These are phyloP conservation scores for Trichoderma aggressivum DNA, from an alignment of 2,329 filamentous ascomycete genomes.

Conservation along the genomic window DNA sequence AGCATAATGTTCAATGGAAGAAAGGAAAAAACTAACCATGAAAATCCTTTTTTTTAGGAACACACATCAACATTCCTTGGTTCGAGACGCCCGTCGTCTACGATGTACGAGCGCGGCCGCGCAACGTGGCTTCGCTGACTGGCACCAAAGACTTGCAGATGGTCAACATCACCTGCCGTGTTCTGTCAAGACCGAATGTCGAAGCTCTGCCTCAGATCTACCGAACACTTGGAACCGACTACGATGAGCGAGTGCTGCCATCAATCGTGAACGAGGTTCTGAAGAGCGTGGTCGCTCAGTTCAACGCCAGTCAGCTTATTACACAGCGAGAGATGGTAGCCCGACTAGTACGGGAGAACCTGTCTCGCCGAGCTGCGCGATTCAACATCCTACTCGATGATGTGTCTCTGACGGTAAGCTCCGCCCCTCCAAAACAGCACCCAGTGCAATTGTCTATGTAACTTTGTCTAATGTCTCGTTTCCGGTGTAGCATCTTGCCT, in stretches of 20 bases:
- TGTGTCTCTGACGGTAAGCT: constrained; percentile 85
- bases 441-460: background rate
- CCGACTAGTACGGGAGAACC: constrained; percentile 84
- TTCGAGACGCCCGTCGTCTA: constrained; percentile 96
- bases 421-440: background rate
- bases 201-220: constrained; percentile 94
- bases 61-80: constrained; percentile 92
- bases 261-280: constrained; percentile 98
- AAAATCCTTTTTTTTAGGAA: constrained; percentile 61
- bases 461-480: background rate
- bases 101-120: constrained; percentile 95
- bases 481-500: constrained; percentile 59
- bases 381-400: constrained; percentile 98
- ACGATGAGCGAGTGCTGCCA: constrained; percentile 93
- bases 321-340: constrained; percentile 98
- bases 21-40: constrained; percentile 21
- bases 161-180: constrained; percentile 99
- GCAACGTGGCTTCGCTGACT: constrained; percentile 93
- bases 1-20: background rate
- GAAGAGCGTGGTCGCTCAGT: constrained; percentile 98
- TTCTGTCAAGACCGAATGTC: constrained; percentile 85
- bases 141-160: constrained; percentile 99
- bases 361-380: constrained; percentile 82
- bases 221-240: constrained; percentile 89
- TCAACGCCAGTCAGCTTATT: constrained; percentile 97